phyloP scores from a whole-genome alignment of 805 yeast genomes.

The Barnettozyma californica region DNA sequence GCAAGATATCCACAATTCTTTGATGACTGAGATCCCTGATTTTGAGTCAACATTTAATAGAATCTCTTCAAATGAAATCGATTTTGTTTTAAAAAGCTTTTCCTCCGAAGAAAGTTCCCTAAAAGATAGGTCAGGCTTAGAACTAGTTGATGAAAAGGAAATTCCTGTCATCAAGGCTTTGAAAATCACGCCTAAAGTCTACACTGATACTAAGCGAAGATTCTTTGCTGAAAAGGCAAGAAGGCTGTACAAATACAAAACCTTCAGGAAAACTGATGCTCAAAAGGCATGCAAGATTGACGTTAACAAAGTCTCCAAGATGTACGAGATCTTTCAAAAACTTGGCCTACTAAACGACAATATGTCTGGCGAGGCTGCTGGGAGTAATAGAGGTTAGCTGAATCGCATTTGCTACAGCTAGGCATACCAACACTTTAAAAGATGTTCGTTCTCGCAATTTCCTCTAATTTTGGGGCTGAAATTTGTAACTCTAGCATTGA shows the following conservation, averaged over 20 bases:
- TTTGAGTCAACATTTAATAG: conserved; percentile 16
- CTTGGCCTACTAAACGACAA: conserved; percentile 88
- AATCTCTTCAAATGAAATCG: conserved; percentile 9
- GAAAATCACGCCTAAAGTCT: conserved; percentile 21
- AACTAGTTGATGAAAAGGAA: conserved; percentile 11
- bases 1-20: conserved; percentile 19
- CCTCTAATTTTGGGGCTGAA: too few relatives aligned
- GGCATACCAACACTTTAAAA: too few relatives aligned
- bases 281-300: conserved; percentile 97
- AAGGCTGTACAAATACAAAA: conserved; percentile 60
- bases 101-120: conserved; percentile 5
- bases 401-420: background rate
- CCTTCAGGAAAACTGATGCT: conserved; percentile 94
- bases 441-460: too few relatives aligned
- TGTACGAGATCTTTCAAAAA: conserved; percentile 84
- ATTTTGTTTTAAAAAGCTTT: conserved; percentile 10
- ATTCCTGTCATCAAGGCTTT: conserved; percentile 13
- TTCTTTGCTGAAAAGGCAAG: conserved; percentile 85
- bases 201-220: conserved; percentile 65
- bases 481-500: too few relatives aligned
- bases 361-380: conserved; percentile 34
- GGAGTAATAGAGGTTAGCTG: background rate
- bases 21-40: conserved; percentile 12
- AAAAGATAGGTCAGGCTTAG: conserved; percentile 11
- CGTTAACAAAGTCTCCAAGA: conserved; percentile 90